These are phyloP conservation scores for Cladosporium sp. DNA, from an alignment of 2,329 filamentous ascomycete species.

Conservation along the genomic window DNA sequence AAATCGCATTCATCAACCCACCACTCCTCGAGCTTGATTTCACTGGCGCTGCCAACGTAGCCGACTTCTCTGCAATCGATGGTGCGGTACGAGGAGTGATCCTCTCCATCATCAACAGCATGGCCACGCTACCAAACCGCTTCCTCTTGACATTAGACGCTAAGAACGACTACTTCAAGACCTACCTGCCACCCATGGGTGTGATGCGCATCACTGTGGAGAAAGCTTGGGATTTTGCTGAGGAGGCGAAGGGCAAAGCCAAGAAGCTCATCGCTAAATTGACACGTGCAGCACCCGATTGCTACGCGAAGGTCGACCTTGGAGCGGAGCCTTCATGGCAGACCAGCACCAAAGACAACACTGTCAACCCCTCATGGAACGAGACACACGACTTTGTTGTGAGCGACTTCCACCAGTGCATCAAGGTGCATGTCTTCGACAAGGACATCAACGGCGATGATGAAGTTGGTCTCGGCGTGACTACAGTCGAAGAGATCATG, in stretches of 20 bases:
- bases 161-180: conserved; percentile 47
- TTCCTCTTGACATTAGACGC: conserved; percentile 47
- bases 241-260: conserved; percentile 37
- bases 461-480: conserved; percentile 42
- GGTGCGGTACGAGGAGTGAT: conserved; percentile 44
- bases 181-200: conserved; percentile 42
- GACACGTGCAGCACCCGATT: conserved; percentile 46
- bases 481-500: conserved; percentile 40
- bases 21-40: conserved; percentile 45
- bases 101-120: conserved; percentile 41
- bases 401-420: conserved; percentile 41
- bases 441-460: conserved; percentile 42
- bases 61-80: conserved; percentile 40
- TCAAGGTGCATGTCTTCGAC: conserved; percentile 42
- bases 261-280: conserved; percentile 41
- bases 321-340: conserved; percentile 44
- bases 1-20: conserved; percentile 49
- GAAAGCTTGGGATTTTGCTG: conserved; percentile 36
- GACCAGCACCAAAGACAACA: conserved; percentile 41
- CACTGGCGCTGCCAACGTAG: conserved; percentile 45
- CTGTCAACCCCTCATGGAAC: conserved; percentile 43
- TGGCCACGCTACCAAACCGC: conserved; percentile 48
- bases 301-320: conserved; percentile 42
- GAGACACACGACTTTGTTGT: conserved; percentile 48
- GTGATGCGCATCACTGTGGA: conserved; percentile 43